A percentile compares a stretch with the other conserved stretches of the same genome.
Conservation (phyloP, 805 yeast genomes). For the Hanseniaspora jakobsenii region DNA sequence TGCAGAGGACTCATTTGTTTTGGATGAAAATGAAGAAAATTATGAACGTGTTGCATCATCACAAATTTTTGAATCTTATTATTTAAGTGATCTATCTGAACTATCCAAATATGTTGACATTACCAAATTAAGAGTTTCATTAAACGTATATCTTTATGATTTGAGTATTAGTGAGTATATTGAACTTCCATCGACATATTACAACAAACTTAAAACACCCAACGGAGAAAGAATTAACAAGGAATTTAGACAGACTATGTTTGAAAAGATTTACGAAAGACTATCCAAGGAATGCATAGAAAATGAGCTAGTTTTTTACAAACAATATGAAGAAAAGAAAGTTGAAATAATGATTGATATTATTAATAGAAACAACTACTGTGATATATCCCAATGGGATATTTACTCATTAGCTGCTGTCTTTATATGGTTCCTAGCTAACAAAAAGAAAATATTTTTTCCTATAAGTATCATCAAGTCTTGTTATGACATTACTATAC, state of each 20-base stretch:
- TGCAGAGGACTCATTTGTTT: conserved; percentile 5
- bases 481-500: not conserved
- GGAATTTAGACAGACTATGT: conserved; percentile 31
- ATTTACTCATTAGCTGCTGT: conserved; percentile 35
- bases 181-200: conserved; percentile 34
- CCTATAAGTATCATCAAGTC: conserved; percentile 35
- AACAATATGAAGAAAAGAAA: conserved; percentile 43
- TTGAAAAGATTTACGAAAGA: conserved; percentile 43
- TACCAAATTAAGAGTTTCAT: conserved; percentile 60
- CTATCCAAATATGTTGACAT: conserved; percentile 57
- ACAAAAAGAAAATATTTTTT: conserved; percentile 43
- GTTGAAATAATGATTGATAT: conserved; percentile 37
- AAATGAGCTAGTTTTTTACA: conserved; percentile 40
- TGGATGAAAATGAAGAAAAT: conserved; percentile 2
- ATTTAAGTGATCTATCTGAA: conserved; percentile 40
- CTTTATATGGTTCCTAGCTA: conserved; percentile 36
- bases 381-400: conserved; percentile 57
- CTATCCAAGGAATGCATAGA: conserved; percentile 33
- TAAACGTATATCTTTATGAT: conserved; percentile 62
- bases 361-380: conserved; percentile 42
- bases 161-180: conserved; percentile 40
- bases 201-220: conserved; percentile 17
- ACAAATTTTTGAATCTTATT: conserved; percentile 24
- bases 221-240: conserved; percentile 24
- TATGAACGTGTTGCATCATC: conserved; percentile 3